Percentiles rank a stretch among this genome's conserved stretches.
phyloP scores from a whole-genome alignment of 768 basidiomycete genomes.

The Tylopilus rubrobrunneus region DNA sequence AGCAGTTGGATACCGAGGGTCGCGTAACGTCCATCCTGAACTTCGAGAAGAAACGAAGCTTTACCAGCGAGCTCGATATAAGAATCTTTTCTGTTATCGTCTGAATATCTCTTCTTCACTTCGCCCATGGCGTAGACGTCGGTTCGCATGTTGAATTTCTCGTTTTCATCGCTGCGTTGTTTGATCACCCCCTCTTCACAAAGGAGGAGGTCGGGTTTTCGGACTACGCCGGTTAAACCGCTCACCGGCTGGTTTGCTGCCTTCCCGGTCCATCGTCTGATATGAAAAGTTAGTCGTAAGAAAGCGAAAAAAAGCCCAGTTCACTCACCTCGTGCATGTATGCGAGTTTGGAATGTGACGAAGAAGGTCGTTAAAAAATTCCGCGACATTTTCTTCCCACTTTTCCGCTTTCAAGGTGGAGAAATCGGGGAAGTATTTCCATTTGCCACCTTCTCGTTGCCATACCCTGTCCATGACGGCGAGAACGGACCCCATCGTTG shows the following conservation, averaged over 20 bases:
- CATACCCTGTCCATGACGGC: too few relatives aligned
- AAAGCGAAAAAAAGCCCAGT: neutral
- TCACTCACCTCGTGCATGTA: neutral
- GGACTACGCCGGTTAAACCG: neutral
- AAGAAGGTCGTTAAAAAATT: neutral
- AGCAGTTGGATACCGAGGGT: neutral
- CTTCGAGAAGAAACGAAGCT: neutral
- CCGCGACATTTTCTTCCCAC: neutral
- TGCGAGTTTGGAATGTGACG: neutral
- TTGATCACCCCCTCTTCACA: neutral
- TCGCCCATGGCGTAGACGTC: too few relatives aligned
- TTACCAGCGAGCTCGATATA: conserved; percentile 3
- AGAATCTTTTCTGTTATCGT: neutral
- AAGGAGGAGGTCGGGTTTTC: too few relatives aligned
- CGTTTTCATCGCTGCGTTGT: too few relatives aligned
- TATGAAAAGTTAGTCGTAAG: too few relatives aligned
- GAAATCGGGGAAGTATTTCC: too few relatives aligned
- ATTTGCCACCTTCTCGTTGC: too few relatives aligned
- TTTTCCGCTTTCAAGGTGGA: too few relatives aligned
- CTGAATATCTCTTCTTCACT: neutral
- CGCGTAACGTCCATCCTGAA: conserved; percentile 1
- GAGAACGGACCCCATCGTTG: too few relatives aligned
- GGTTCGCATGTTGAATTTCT: too few relatives aligned
- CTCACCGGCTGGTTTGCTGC: neutral
- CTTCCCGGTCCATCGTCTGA: neutral